phyloP scores from a whole-genome alignment of 352 stramenopile species.

The Phytophthora fragariaefolia region DNA sequence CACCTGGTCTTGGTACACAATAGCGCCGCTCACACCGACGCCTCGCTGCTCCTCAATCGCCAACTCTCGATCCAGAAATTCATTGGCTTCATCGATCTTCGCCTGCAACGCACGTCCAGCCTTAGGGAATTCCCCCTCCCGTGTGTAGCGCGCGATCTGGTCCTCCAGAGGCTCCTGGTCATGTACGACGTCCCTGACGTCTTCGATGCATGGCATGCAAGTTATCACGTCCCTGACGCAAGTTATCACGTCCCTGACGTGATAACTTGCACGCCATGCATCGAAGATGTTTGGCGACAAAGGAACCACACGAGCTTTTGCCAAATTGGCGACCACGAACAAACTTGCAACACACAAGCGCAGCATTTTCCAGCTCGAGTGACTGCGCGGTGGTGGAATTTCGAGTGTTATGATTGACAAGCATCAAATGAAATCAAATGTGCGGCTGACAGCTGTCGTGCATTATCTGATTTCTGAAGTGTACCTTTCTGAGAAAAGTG shows the following conservation, averaged over 20 bases:
- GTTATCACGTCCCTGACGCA: constrained; percentile 66
- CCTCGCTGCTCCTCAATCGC: constrained; percentile 42
- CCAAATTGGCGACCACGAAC: constrained; percentile 1
- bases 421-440: constrained; percentile 18
- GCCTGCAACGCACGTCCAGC: constrained; percentile 42
- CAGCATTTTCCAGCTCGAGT: not conserved
- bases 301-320: constrained; percentile 3
- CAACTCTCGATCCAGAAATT: constrained; percentile 53
- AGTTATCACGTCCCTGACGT: constrained; percentile 42
- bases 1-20: constrained; percentile 63
- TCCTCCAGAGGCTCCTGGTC: constrained; percentile 32
- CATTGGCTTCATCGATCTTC: constrained; percentile 53
- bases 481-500: too few species aligned
- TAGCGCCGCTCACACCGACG: constrained; percentile 47
- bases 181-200: constrained; percentile 40
- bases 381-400: constrained; percentile 6
- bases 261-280: constrained; percentile 32
- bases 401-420: constrained; percentile 15
- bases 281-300: constrained; percentile 34
- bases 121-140: constrained; percentile 42
- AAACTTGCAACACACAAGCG: constrained; percentile 9
- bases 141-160: constrained; percentile 42
- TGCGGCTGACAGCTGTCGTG: not conserved
- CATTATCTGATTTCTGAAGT: constrained; percentile 12
- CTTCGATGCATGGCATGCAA: constrained; percentile 46